These are phyloP conservation scores for Diaporthe aspalathi DNA, from an alignment of 2,329 filamentous ascomycete species.

Conservation along the genomic window DNA sequence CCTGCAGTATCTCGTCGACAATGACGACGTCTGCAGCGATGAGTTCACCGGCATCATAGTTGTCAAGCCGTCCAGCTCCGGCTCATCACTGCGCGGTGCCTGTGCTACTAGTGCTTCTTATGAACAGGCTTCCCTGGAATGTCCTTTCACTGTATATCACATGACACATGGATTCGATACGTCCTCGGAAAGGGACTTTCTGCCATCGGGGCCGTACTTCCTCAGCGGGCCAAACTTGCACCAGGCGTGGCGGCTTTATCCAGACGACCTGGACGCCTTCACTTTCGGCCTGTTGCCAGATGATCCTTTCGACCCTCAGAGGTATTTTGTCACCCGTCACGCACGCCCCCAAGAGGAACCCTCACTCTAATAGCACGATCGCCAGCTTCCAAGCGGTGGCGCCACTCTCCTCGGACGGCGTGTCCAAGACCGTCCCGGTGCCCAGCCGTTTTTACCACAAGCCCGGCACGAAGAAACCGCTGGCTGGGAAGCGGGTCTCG, in stretches of 20 bases:
- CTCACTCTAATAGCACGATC: not conserved
- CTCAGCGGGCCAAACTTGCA: slow-evolving; percentile 55
- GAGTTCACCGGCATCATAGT: slow-evolving; percentile 54
- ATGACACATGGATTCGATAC: not conserved
- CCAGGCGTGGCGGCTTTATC: slow-evolving; percentile 56
- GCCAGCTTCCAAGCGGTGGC: slow-evolving; percentile 48
- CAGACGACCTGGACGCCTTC: slow-evolving; percentile 52
- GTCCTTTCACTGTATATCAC: slow-evolving; percentile 30
- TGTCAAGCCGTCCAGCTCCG: slow-evolving; percentile 49
- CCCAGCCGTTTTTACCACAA: slow-evolving; percentile 37
- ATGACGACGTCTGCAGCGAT: slow-evolving; percentile 54
- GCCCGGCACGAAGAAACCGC: slow-evolving; percentile 43
- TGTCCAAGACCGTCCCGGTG: slow-evolving; percentile 42
- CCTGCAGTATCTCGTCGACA: slow-evolving; percentile 47
- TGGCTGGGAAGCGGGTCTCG: slow-evolving; percentile 52
- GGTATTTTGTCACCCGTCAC: slow-evolving; percentile 3
- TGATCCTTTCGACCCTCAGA: slow-evolving; percentile 41
- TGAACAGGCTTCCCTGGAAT: not conserved
- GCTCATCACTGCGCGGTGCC: slow-evolving; percentile 1
- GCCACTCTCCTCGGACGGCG: slow-evolving; percentile 44
- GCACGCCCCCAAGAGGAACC: not conserved
- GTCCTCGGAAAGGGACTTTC: slow-evolving; percentile 27
- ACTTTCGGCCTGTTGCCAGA: slow-evolving; percentile 52
- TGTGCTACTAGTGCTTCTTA: not conserved
- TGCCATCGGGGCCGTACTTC: slow-evolving; percentile 56